A percentile compares a stretch with the other conserved stretches of the same genome.
Evolutionary conservation across 2,329 filamentous ascomycete genomes (phyloP).

Genomic region (Dothistroma pini): DNA sequence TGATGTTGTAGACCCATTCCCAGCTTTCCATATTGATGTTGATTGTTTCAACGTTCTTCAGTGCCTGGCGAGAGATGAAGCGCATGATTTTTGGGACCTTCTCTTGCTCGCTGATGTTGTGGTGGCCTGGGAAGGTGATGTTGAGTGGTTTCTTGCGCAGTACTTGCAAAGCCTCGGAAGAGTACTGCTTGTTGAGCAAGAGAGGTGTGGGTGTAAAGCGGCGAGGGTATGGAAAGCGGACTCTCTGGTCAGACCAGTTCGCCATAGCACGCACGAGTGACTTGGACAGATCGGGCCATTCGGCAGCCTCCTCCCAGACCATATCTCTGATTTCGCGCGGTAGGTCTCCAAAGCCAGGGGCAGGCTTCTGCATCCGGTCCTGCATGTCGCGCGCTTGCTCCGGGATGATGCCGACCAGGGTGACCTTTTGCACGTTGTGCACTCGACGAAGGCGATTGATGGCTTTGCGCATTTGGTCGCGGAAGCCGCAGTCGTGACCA

Average conservation of each 20-base stretch:
- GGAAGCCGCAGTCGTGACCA: slow-evolving; percentile 28
- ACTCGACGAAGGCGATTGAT: slow-evolving; percentile 15
- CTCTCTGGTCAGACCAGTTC: slow-evolving; percentile 12
- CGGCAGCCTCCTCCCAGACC: slow-evolving; percentile 27
- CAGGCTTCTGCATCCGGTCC: slow-evolving; percentile 21
- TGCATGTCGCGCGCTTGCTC: slow-evolving; percentile 24
- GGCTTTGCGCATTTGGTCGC: slow-evolving; percentile 24
- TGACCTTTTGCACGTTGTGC: slow-evolving; percentile 26
- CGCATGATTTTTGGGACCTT: slow-evolving; percentile 19
- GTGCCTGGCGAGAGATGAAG: slow-evolving; percentile 24
- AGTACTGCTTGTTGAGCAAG: slow-evolving; percentile 36
- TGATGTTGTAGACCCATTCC: slow-evolving; percentile 28
- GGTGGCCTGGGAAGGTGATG: slow-evolving; percentile 18
- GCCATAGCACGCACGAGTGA: slow-evolving; percentile 16
- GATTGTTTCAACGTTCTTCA: slow-evolving; percentile 25
- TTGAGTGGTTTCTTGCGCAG: slow-evolving; percentile 32
- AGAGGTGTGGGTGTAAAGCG: slow-evolving; percentile 33
- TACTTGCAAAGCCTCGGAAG: slow-evolving; percentile 29
- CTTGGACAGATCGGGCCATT: slow-evolving; percentile 25
- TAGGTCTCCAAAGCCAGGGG: slow-evolving; percentile 24
- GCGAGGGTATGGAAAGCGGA: slow-evolving; percentile 15
- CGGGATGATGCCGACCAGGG: slow-evolving; percentile 23
- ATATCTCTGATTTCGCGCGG: slow-evolving; percentile 29
- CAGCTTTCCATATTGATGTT: slow-evolving; percentile 27
- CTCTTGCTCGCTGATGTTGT: slow-evolving; percentile 6